A percentile compares a stretch with the other conserved stretches of the same genome.
phyloP scores from a whole-genome alignment of 2,329 filamentous ascomycete genomes.

The Helminthosporium solani region DNA sequence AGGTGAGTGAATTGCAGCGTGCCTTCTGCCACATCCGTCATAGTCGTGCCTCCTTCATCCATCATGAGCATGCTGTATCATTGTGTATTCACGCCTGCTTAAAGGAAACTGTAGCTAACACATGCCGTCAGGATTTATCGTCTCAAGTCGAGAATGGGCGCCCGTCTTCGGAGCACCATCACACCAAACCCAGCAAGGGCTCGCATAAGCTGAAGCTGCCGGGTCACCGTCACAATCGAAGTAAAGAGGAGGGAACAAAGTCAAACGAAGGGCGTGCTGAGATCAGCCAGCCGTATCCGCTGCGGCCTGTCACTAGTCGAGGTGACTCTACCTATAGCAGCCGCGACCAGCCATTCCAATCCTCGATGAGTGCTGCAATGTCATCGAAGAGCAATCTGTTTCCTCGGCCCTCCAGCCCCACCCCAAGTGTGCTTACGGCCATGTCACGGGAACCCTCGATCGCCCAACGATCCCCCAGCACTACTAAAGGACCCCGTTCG shows the following conservation, averaged over 20 bases:
- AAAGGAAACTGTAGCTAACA: slow-evolving; percentile 18
- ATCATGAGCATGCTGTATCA: not conserved
- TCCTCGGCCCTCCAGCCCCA: slow-evolving; percentile 75
- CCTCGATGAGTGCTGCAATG: slow-evolving; percentile 50
- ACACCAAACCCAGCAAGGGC: slow-evolving; percentile 56
- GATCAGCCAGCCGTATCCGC: slow-evolving; percentile 51
- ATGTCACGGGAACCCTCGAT: slow-evolving; percentile 48
- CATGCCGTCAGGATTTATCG: slow-evolving; percentile 23
- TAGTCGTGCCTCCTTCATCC: not conserved
- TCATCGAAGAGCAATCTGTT: slow-evolving; percentile 52
- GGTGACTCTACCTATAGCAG: slow-evolving; percentile 64
- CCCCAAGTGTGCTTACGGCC: slow-evolving; percentile 70
- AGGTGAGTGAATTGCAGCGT: slow-evolving; percentile 54
- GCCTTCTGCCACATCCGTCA: not conserved
- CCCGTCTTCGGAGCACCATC: slow-evolving; percentile 38
- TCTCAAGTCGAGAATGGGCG: slow-evolving; percentile 38
- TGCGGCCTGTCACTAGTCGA: slow-evolving; percentile 72
- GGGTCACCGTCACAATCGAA: slow-evolving; percentile 67
- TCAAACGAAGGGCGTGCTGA: slow-evolving; percentile 30
- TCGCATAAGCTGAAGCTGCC: slow-evolving; percentile 63
- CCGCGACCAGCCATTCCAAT: slow-evolving; percentile 50
- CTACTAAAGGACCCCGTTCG: slow-evolving; percentile 50
- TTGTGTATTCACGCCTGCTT: not conserved
- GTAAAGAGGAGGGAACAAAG: slow-evolving; percentile 52
- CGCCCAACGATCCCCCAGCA: slow-evolving; percentile 59